A percentile compares a stretch with the other conserved stretches of the same genome.
These are phyloP conservation scores for Picea engelmannii DNA, from an alignment of 83 land plant species.

Conservation along the genomic window DNA sequence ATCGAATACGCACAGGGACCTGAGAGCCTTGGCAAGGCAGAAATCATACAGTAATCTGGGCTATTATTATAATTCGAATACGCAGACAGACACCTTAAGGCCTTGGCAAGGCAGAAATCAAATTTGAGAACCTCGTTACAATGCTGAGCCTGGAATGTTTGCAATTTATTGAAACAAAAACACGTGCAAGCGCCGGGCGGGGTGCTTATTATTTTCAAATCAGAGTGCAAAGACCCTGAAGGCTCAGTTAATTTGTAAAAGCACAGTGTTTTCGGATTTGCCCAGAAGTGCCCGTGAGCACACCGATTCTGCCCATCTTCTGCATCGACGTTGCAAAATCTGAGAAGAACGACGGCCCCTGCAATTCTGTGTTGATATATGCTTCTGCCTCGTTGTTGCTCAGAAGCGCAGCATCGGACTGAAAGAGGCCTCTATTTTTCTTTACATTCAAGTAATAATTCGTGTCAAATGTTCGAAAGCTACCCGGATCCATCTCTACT, in stretches of 20 bases:
- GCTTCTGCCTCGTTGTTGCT: conserved; percentile 16
- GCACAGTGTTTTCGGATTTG: conserved; percentile 54
- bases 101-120: too few species aligned
- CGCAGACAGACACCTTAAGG: too few species aligned
- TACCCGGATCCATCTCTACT: conserved; percentile 11
- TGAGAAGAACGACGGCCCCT: conserved; percentile 26
- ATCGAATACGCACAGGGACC: too few species aligned
- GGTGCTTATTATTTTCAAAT: too few species aligned
- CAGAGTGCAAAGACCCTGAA: not conserved
- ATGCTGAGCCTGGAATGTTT: too few species aligned
- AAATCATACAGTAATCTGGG: too few species aligned
- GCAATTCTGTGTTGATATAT: conserved; percentile 4
- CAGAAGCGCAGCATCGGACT: conserved; percentile 15
- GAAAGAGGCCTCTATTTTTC: conserved; percentile 12
- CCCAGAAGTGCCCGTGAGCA: conserved; percentile 43
- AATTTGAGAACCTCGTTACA: too few species aligned
- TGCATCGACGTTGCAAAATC: conserved; percentile 48
- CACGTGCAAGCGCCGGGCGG: too few species aligned
- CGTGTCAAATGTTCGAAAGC: conserved; percentile 1
- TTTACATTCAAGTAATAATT: conserved; percentile 6
- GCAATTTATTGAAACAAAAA: too few species aligned
- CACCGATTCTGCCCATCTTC: conserved; percentile 53
- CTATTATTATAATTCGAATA: too few species aligned
- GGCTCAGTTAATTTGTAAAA: conserved; percentile 23
- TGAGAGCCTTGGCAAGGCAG: too few species aligned